Evolutionary conservation across 345 rosid species (phyloP), one percentile per base, ranked within the genome.

Genomic region (Cochlearia excelsa): DNA sequence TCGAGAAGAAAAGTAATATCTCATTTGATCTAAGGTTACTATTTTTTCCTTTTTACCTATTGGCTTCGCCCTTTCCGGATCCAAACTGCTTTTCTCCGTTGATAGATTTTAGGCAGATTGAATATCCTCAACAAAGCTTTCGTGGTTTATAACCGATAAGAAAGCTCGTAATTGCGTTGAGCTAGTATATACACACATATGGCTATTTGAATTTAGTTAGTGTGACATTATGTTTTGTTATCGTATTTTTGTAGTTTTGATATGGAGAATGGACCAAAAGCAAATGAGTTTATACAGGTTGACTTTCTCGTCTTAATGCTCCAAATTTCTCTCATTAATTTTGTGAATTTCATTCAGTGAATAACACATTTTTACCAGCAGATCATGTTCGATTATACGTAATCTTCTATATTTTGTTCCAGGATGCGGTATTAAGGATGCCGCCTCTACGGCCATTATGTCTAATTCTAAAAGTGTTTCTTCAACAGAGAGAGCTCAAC

Each of bases 401-500:
- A 1, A 34, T 8, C 69, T 61, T 43, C 1, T 2, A 41, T 23
- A 27, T 5, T 4, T 10, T 57, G 42, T 69, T 72, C 9, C 54
- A 88, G 98, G 88, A 82, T 70, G 85, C 85, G 31, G 68, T 86
- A 59, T 73, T 72, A 46, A 88, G 69, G 64, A 82, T 79, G 83
- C 96, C 96, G 55, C 84, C 88, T 38, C 30, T 86, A 51, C 88
- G 84, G 27, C 91, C 96, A 48, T 73, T 92, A 59, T 88, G 95
- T 69, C 75, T 88, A 62, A 88, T 86, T 66, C 66, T 92, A 76
- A 92, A 92, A 86, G 87, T 86, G 3, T 92, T 92, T 75, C 73
- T 92, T 62, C 98, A 92, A 63, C 98, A 92, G 67, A 88, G 98
- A 74, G 96, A 82, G 49, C 83, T 86, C 45, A 92, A 92, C 64